These are phyloP conservation scores for Pseudomassariella vexata DNA, from an alignment of 2,329 filamentous ascomycete genomes.

Conservation along the genomic window DNA sequence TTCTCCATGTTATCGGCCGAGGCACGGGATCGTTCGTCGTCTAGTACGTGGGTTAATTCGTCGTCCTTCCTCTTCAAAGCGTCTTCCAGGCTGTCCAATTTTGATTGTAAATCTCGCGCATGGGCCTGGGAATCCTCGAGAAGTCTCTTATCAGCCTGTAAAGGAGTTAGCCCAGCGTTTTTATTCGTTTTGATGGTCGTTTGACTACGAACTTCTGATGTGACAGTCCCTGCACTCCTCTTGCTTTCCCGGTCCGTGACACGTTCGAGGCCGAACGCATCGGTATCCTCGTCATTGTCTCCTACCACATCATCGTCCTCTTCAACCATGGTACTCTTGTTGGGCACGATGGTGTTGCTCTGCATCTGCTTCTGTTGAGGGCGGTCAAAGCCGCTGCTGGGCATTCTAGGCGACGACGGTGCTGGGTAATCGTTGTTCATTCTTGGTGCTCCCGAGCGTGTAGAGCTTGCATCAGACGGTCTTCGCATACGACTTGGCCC, in stretches of 20 bases:
- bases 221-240: constrained; percentile 23
- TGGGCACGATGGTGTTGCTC: constrained; percentile 93
- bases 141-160: constrained; percentile 60
- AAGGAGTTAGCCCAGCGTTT: constrained; percentile 8
- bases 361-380: constrained; percentile 87
- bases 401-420: constrained; percentile 53
- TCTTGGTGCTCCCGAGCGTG: constrained; percentile 36
- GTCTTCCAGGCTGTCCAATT: constrained; percentile 65
- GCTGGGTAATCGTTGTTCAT: constrained; percentile 42
- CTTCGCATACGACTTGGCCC: constrained; percentile 48
- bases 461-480: constrained; percentile 58
- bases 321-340: constrained; percentile 96
- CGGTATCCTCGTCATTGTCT: constrained; percentile 53
- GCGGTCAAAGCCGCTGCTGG: constrained; percentile 62
- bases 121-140: constrained; percentile 78
- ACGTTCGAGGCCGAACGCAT: constrained; percentile 56
- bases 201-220: constrained; percentile 31
- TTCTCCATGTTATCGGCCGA: constrained; percentile 55
- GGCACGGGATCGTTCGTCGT: constrained; percentile 50
- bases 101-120: constrained; percentile 67
- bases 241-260: constrained; percentile 28
- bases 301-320: constrained; percentile 88
- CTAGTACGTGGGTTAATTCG: constrained; percentile 55
- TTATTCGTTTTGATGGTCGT: not conserved
- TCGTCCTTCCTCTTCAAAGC: constrained; percentile 66